phyloP scores from a whole-genome alignment of 2,329 filamentous ascomycete genomes.

The Neoscytalidium dimidiatum region DNA sequence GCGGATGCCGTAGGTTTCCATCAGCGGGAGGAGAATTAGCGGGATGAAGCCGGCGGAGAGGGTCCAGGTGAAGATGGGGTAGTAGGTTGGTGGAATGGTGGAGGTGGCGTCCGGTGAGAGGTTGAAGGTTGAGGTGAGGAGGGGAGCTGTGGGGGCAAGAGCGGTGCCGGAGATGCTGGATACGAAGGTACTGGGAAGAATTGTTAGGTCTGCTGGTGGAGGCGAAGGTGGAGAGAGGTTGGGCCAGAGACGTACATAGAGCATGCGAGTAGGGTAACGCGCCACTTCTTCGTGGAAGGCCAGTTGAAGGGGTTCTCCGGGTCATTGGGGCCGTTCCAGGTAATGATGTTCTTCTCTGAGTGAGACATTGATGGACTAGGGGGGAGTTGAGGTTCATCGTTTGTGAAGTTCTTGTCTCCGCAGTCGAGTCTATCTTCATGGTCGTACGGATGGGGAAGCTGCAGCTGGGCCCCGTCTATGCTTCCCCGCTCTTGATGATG shows the following conservation, averaged over 20 bases:
- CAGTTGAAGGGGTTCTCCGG: constrained; percentile 31
- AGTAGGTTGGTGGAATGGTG: constrained; percentile 40
- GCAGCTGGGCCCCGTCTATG: neutral
- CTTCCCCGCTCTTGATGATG: neutral
- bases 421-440: neutral
- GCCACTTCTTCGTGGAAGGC: constrained; percentile 35
- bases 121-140: constrained; percentile 28
- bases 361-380: neutral
- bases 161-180: constrained; percentile 40
- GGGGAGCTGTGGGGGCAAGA: constrained; percentile 34
- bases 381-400: neutral
- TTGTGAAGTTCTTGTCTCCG: neutral
- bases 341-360: neutral
- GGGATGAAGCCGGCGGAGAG: constrained; percentile 39
- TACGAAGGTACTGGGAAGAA: constrained; percentile 28
- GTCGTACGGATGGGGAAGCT: neutral
- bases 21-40: constrained; percentile 36
- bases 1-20: constrained; percentile 40
- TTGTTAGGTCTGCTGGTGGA: neutral
- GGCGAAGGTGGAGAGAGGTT: neutral
- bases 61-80: constrained; percentile 39
- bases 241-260: constrained; percentile 26
- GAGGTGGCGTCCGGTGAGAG: constrained; percentile 13
- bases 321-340: constrained; percentile 3
- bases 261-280: constrained; percentile 34